Evolutionary conservation across 1,139 yeast genomes (phyloP).

Genomic region (Lodderomyces jiufengensis): DNA sequence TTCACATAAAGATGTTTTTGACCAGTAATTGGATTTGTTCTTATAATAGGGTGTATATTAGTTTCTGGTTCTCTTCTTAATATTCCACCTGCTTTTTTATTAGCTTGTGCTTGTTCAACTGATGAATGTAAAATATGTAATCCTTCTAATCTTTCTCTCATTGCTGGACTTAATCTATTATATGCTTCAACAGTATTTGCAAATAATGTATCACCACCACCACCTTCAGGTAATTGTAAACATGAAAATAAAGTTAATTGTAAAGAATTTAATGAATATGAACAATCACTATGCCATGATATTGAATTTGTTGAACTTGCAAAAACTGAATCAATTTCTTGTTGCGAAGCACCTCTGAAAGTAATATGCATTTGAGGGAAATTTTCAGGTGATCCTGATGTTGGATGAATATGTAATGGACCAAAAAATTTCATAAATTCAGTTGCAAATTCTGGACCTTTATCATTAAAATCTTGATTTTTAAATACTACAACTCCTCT

Average conservation of each 20-base stretch:
- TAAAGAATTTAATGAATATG: conserved; percentile 39
- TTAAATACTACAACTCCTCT: conserved; percentile 41
- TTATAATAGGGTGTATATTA: conserved; percentile 26
- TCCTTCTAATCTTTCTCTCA: conserved; percentile 24
- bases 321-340: conserved; percentile 23
- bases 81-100: conserved; percentile 22
- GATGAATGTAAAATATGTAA: conserved; percentile 26
- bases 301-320: conserved; percentile 25
- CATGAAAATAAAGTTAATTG: conserved; percentile 36
- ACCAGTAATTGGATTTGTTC: conserved; percentile 27
- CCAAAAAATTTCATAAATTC: conserved; percentile 34
- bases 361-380: conserved; percentile 35
- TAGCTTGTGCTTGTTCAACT: conserved; percentile 21
- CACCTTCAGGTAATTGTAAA: conserved; percentile 38
- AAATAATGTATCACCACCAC: conserved; percentile 39
- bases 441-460: conserved; percentile 32
- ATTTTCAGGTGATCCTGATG: conserved; percentile 38
- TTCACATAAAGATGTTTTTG: conserved; percentile 23
- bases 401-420: conserved; percentile 38
- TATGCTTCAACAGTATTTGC: conserved; percentile 35
- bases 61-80: conserved; percentile 25
- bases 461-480: conserved; percentile 32
- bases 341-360: conserved; percentile 26
- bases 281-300: conserved; percentile 42
- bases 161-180: conserved; percentile 25